Percentiles rank a stretch among this genome's conserved stretches.
Conservation (phyloP, 371 early-diverging fungal species). For the Basidiobolus meristosporus region DNA sequence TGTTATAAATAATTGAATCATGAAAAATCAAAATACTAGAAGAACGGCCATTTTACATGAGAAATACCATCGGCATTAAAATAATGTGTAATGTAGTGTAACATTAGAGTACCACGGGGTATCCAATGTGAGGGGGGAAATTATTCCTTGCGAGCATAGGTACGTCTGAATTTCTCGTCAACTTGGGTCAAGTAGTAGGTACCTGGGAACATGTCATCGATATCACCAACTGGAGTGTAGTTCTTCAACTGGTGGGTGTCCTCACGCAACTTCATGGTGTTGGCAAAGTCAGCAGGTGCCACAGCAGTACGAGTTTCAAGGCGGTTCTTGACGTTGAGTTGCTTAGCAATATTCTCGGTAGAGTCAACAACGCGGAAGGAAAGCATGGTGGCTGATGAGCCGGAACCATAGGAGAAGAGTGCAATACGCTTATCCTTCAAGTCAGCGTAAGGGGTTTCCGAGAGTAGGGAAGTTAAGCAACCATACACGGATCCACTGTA, state of each 20-base stretch:
- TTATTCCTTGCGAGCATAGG: slow-evolving; percentile 36
- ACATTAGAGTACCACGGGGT: no score
- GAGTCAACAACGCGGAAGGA: slow-evolving; percentile 60
- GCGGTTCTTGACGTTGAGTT: slow-evolving; percentile 44
- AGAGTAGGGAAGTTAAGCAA: slow-evolving; percentile 67
- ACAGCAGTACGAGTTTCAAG: slow-evolving; percentile 53
- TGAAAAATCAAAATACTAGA: no score
- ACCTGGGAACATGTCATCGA: slow-evolving; percentile 28
- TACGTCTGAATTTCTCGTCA: slow-evolving; percentile 84
- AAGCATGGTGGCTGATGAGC: slow-evolving; percentile 86
- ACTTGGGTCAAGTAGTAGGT: slow-evolving; percentile 73
- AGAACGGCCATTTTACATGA: no score
- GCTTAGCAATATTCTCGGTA: slow-evolving; percentile 33
- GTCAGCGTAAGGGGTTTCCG: slow-evolving; percentile 40
- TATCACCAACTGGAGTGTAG: slow-evolving; percentile 54
- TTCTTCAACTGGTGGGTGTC: slow-evolving; percentile 60
- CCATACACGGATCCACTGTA: slow-evolving; percentile 91
- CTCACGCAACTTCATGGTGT: slow-evolving; percentile 75
- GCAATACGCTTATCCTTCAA: slow-evolving; percentile 68
- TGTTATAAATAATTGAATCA: no score
- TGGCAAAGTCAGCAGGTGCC: slow-evolving; percentile 59
- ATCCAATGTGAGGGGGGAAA: no score
- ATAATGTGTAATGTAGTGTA: no score
- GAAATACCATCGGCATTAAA: no score
- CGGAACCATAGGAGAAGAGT: slow-evolving; percentile 93